Conservation (phyloP, 768 basidiomycete genomes). For the Mycena latifolia region DNA sequence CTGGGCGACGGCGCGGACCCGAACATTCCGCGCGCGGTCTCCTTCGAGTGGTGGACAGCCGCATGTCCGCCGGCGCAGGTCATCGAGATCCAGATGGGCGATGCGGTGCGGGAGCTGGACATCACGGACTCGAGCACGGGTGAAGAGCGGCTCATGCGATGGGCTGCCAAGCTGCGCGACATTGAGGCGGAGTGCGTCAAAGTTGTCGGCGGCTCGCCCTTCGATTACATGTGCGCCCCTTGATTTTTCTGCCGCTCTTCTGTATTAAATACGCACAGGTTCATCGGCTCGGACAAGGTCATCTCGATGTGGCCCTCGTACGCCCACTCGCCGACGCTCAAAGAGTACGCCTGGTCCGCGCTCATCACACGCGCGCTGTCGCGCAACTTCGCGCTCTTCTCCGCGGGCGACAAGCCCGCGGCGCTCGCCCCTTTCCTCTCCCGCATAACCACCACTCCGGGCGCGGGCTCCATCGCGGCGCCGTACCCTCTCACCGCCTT, state of each 20-base stretch:
- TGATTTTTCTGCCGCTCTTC: neutral
- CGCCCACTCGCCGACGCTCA: constrained; percentile 24
- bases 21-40: constrained; percentile 8
- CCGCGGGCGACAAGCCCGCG: neutral
- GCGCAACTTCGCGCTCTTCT: constrained; percentile 28
- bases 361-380: constrained; percentile 30
- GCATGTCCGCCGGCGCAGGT: constrained; percentile 7
- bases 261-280: neutral
- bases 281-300: constrained; percentile 11
- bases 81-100: constrained; percentile 12
- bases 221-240: constrained; percentile 23
- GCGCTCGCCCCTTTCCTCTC: constrained; percentile 17
- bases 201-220: constrained; percentile 23
- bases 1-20: neutral
- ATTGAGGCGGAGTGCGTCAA: constrained; percentile 25
- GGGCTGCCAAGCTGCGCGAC: constrained; percentile 22
- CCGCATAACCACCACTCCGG: constrained; percentile 9
- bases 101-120: constrained; percentile 6
- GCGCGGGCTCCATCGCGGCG: neutral
- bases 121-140: constrained; percentile 14
- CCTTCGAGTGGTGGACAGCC: constrained; percentile 24
- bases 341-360: constrained; percentile 25
- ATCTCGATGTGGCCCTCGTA: constrained; percentile 20
- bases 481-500: constrained; percentile 22
- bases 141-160: constrained; percentile 12